phyloP scores from a whole-genome alignment of 306 rosid genomes.

The Cicer pinnatifidum region DNA sequence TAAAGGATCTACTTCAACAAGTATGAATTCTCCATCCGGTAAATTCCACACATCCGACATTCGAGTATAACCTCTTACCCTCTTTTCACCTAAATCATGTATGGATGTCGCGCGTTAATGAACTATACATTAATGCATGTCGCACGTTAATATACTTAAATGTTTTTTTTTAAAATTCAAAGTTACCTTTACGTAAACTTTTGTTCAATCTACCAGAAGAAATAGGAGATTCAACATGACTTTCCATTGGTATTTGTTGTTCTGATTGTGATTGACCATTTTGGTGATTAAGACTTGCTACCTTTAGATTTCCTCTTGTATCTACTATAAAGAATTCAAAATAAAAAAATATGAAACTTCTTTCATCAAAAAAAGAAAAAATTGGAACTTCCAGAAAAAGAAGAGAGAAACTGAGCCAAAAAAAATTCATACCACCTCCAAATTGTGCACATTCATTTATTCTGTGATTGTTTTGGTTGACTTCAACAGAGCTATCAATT shows the following conservation, averaged over 20 bases:
- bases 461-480: constrained; percentile 16
- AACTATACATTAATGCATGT: background rate
- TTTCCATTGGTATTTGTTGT: constrained; percentile 16
- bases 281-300: constrained; percentile 14
- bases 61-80: constrained; percentile 27
- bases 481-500: constrained; percentile 8
- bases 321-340: constrained; percentile 15
- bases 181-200: background rate
- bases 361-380: background rate
- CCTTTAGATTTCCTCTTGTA: constrained; percentile 1
- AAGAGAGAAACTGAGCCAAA: background rate
- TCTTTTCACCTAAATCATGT: constrained; percentile 21
- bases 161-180: background rate
- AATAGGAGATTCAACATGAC: constrained; percentile 11
- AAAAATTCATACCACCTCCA: background rate
- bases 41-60: constrained; percentile 23
- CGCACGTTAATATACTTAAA: background rate
- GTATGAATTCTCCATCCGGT: constrained; percentile 27
- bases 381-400: background rate
- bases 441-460: background rate
- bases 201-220: background rate
- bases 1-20: constrained; percentile 30
- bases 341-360: constrained; percentile 6
- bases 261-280: background rate
- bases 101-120: background rate